Conservation (phyloP, 2,329 filamentous ascomycete genomes). For the Aspergillus ruber region DNA sequence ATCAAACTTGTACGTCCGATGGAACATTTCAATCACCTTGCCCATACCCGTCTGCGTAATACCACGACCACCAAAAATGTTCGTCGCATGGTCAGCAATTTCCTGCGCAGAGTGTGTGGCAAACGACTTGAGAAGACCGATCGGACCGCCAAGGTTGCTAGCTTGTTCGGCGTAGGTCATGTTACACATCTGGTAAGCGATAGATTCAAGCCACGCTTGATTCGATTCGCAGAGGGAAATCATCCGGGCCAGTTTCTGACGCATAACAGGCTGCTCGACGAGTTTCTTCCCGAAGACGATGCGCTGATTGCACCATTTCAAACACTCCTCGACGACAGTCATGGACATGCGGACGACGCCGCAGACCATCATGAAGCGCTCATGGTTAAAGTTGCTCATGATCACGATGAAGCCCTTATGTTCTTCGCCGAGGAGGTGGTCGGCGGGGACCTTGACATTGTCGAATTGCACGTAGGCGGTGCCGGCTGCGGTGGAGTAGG, state of each 20-base stretch:
- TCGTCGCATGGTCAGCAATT: slow-evolving; percentile 74
- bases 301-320: slow-evolving; percentile 85
- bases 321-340: slow-evolving; percentile 69
- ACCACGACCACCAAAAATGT: slow-evolving; percentile 78
- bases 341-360: slow-evolving; percentile 60
- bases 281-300: slow-evolving; percentile 77
- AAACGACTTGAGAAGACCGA: slow-evolving; percentile 75
- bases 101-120: slow-evolving; percentile 71
- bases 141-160: slow-evolving; percentile 69
- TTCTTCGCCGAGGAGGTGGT: slow-evolving; percentile 72
- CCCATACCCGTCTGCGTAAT: slow-evolving; percentile 81
- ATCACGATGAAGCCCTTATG: slow-evolving; percentile 82
- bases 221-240: slow-evolving; percentile 74
- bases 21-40: slow-evolving; percentile 73
- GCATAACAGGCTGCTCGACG: slow-evolving; percentile 74
- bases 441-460: slow-evolving; percentile 76
- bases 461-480: slow-evolving; percentile 78
- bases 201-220: slow-evolving; percentile 76
- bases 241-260: slow-evolving; percentile 81
- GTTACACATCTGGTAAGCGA: slow-evolving; percentile 82
- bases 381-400: slow-evolving; percentile 83
- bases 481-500: slow-evolving; percentile 70
- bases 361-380: slow-evolving; percentile 69
- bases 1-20: slow-evolving; percentile 77
- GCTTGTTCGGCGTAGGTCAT: slow-evolving; percentile 75